Conservation (phyloP, 106 monocot species). For the Dendrobium nobile region DNA sequence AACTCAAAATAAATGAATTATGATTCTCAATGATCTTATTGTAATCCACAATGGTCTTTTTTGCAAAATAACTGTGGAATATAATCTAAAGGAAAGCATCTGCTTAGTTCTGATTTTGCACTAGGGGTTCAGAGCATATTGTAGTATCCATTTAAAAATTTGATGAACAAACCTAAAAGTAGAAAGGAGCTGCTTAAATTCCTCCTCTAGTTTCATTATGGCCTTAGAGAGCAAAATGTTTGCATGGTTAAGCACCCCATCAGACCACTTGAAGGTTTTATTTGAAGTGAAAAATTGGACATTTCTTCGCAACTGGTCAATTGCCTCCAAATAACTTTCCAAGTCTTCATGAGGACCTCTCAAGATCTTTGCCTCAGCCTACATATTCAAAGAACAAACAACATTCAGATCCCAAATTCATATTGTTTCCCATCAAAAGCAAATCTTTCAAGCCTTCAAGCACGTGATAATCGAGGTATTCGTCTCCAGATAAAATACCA, state of each 20-base stretch:
- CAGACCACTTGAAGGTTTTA: slow-evolving; percentile 52
- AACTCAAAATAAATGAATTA: neutral
- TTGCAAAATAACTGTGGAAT: neutral
- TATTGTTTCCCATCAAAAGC: neutral
- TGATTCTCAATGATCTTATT: neutral
- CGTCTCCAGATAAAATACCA: neutral
- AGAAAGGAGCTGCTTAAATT: slow-evolving; percentile 58
- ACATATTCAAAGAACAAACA: neutral
- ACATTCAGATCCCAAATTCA: neutral
- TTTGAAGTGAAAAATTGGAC: slow-evolving; percentile 50
- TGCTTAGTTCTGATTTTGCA: neutral
- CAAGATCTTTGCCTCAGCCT: slow-evolving; percentile 73
- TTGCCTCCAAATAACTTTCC: slow-evolving; percentile 66
- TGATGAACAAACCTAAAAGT: slow-evolving; percentile 41
- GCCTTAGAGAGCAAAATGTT: slow-evolving; percentile 66
- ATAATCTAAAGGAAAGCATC: neutral
- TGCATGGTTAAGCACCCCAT: slow-evolving; percentile 55
- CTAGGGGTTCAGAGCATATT: neutral
- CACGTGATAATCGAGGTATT: neutral
- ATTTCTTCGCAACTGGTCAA: slow-evolving; percentile 53
- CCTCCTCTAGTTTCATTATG: slow-evolving; percentile 62
- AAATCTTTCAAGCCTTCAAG: neutral
- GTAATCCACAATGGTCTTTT: neutral
- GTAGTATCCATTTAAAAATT: neutral
- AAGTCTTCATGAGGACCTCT: slow-evolving; percentile 76